Percentiles rank a stretch among this genome's conserved stretches.
Evolutionary conservation across 1,139 yeast species (phyloP).

Genomic region (Protomyces pachydermus): DNA sequence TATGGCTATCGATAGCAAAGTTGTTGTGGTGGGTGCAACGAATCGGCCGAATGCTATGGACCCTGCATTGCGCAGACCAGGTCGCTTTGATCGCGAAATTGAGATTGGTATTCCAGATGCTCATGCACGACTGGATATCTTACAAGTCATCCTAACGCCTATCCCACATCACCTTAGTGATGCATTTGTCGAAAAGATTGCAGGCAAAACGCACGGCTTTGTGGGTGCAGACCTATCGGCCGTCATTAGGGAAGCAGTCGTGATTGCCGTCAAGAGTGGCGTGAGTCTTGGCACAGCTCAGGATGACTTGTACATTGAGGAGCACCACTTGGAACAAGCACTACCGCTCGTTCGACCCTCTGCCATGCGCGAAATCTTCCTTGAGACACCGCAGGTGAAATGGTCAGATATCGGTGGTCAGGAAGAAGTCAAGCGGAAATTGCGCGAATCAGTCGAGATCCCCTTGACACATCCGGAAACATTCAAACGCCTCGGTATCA

Average conservation of each 20-base stretch:
- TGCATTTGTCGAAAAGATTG: slow-evolving; percentile 54
- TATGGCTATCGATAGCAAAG: slow-evolving; percentile 53
- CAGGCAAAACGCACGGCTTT: slow-evolving; percentile 86
- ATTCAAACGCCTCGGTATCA: slow-evolving; percentile 69
- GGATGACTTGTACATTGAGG: slow-evolving; percentile 41
- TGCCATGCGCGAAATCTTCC: slow-evolving; percentile 87
- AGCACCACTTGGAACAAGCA: slow-evolving; percentile 60
- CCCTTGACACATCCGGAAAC: slow-evolving; percentile 82
- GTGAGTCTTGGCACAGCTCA: slow-evolving; percentile 42
- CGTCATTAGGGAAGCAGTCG: slow-evolving; percentile 78
- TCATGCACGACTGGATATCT: slow-evolving; percentile 83
- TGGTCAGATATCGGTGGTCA: slow-evolving; percentile 99
- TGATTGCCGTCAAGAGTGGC: slow-evolving; percentile 70
- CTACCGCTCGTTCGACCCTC: slow-evolving; percentile 79
- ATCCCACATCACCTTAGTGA: slow-evolving; percentile 60
- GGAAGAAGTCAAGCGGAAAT: slow-evolving; percentile 66
- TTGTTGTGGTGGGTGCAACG: slow-evolving; percentile 76
- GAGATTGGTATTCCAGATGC: slow-evolving; percentile 98
- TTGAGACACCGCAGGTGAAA: slow-evolving; percentile 88
- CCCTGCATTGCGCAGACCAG: slow-evolving; percentile 85
- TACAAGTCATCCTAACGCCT: slow-evolving; percentile 54
- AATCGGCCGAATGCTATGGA: slow-evolving; percentile 79
- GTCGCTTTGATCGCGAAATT: slow-evolving; percentile 89
- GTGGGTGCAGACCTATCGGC: slow-evolving; percentile 95
- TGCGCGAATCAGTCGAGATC: slow-evolving; percentile 83